A percentile compares a stretch with the other conserved stretches of the same genome.
Conservation (phyloP, 345 rosid genomes). For the Melastoma malabathricum region DNA sequence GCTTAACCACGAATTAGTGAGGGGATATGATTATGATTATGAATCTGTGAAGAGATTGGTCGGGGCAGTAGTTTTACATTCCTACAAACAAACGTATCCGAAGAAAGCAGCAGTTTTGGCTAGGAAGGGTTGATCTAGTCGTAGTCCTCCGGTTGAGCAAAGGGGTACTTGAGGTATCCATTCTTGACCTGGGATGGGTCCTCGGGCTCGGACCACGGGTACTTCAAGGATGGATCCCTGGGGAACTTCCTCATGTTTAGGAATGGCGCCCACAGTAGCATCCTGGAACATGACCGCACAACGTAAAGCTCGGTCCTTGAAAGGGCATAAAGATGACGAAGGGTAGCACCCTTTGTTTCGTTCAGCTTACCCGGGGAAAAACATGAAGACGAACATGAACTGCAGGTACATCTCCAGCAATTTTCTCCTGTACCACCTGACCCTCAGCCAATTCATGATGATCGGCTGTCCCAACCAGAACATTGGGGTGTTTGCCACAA, state of each 20-base stretch:
- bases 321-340: too few species aligned
- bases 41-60: too few species aligned
- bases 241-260: slow-evolving; percentile 88
- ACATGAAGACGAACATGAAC: slow-evolving; percentile 83
- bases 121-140: not conserved
- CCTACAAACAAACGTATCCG: too few species aligned
- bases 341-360: not conserved
- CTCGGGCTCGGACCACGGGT: slow-evolving; percentile 75
- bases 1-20: too few species aligned
- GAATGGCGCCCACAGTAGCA: slow-evolving; percentile 80
- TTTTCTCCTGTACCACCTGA: slow-evolving; percentile 77
- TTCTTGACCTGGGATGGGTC: slow-evolving; percentile 44
- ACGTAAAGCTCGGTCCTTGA: too few species aligned
- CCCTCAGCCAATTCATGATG: slow-evolving; percentile 82
- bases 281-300: slow-evolving; percentile 17
- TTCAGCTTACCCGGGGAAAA: slow-evolving; percentile 65
- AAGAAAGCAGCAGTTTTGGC: too few species aligned
- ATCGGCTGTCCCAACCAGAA: slow-evolving; percentile 43
- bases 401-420: slow-evolving; percentile 74
- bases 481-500: not conserved
- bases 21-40: too few species aligned
- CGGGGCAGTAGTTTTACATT: too few species aligned
- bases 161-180: slow-evolving; percentile 48
- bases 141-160: slow-evolving; percentile 72
- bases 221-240: slow-evolving; percentile 63